Base-by-base conservation (phyloP, 106 monocot species). In the Hemerocallis citrina region DNA sequence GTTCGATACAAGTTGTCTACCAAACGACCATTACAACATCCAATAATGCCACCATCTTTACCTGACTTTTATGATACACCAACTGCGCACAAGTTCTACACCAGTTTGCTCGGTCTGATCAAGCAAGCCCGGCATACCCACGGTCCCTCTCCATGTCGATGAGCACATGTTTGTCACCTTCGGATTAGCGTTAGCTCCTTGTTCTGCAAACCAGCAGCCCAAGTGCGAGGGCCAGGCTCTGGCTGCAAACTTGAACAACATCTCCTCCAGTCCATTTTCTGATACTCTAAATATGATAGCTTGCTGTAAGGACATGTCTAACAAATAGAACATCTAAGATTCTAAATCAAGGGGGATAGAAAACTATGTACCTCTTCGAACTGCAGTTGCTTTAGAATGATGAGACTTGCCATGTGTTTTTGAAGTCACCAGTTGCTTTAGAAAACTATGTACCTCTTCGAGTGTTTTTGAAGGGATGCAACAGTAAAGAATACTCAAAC, bases 181-280 rank as follows among this genome's bases (percentile, higher is more conserved):
- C 35, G 93, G 93, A 20, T 31, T 86, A 12, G 83, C 68, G 7
- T 12, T 77, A 1, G 41, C 67, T 0, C 57, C 76, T 15, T 94
- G 89, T 64, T 49, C 45, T 7, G 39, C 64, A 1, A 21, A 66
- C 49, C n/a, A n/a, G n/a, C 74, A 78, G 13, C 32, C 41, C 2
- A 32, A 43, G 3, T 87, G 86, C 64, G 44, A 47, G 37, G 7
- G 15, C 42, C 17, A 9, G 44, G 61, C 71, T 0, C 0, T 82
- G 5, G 69, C 76, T 1, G 90, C 70, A 1, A 71, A 39, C 69
- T 85, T 90, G 85, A 90, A 90, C 76, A 90, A 90, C 61, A 34
- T 74, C 0, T 90, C 90, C 0, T 79, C n/a, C n/a, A n/a, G n/a
- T 90, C 57, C n/a, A 30, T 41, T 68, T 79, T 20, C 90, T 85